Percentiles rank a stretch among this genome's conserved stretches.
These are phyloP conservation scores for Picea abies DNA, from an alignment of 83 land plant species.

Conservation along the genomic window DNA sequence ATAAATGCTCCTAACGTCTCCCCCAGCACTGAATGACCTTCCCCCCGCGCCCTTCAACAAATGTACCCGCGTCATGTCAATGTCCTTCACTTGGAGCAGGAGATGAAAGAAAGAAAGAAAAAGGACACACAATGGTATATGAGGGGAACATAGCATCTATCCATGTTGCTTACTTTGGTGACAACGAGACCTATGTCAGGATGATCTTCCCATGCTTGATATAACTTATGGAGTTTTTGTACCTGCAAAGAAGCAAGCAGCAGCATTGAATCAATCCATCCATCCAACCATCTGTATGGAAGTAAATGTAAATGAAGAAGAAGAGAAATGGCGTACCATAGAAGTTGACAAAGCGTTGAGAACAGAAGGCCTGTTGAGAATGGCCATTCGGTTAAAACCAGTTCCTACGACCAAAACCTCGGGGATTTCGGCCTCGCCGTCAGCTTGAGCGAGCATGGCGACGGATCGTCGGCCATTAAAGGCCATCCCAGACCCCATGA, in stretches of 20 bases:
- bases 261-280: no score
- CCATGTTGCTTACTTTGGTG: not conserved
- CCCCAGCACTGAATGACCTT: slow-evolving; percentile 1
- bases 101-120: not conserved
- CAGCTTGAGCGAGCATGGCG: no score
- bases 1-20: slow-evolving; percentile 11
- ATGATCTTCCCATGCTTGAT: slow-evolving; percentile 19
- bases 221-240: not conserved
- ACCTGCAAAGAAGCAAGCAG: not conserved
- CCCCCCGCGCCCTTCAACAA: not conserved
- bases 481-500: no score
- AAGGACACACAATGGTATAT: not conserved
- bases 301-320: not conserved
- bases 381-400: not conserved
- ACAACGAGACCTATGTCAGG: not conserved
- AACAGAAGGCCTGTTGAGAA: slow-evolving; percentile 8
- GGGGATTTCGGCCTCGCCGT: no score
- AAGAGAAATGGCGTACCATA: not conserved
- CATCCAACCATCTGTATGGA: not conserved
- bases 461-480: no score
- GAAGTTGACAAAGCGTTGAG: slow-evolving; percentile 9
- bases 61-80: not conserved
- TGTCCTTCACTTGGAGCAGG: not conserved
- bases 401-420: not conserved
- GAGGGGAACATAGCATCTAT: not conserved